A percentile compares a stretch with the other conserved stretches of the same genome.
phyloP scores from a whole-genome alignment of 208 protist species.

The Wallacemonas sp. region DNA sequence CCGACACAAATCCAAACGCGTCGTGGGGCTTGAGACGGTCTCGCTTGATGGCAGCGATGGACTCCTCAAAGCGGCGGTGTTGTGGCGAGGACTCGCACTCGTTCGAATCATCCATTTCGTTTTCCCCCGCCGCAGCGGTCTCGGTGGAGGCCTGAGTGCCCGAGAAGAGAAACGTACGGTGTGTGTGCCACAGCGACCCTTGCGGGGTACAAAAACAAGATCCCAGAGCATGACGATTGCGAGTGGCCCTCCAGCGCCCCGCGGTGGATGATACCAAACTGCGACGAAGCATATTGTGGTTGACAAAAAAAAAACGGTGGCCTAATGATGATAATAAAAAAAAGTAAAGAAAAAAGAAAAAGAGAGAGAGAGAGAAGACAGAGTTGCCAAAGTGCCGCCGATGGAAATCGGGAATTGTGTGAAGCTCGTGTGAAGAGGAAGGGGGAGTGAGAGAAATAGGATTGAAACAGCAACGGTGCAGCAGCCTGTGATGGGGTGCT shows the following conservation, averaged over 20 bases:
- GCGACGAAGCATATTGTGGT: no score
- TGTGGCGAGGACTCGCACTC: background rate
- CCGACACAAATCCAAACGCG: conserved; percentile 44
- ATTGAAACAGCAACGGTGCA: no score
- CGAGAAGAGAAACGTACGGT: conserved; percentile 1
- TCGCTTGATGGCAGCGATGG: conserved; percentile 29
- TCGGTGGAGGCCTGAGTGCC: background rate
- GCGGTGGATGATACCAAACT: no score
- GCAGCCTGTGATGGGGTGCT: no score
- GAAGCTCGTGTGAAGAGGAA: background rate
- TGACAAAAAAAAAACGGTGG: no score
- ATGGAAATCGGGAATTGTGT: no score
- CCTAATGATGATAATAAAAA: background rate
- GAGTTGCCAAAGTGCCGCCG: no score
- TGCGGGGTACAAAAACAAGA: no score
- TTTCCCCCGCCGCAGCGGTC: background rate
- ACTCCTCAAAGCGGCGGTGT: conserved; percentile 30
- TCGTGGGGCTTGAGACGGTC: conserved; percentile 37
- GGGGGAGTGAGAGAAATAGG: no score
- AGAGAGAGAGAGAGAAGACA: background rate
- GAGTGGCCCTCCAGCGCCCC: no score
- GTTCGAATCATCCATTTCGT: background rate
- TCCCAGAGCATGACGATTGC: no score
- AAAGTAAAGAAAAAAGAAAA: conserved; percentile 7
- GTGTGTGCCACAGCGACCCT: background rate